Base-by-base conservation (phyloP, 305 asterid genomes). In the Fraxinus nigra region DNA sequence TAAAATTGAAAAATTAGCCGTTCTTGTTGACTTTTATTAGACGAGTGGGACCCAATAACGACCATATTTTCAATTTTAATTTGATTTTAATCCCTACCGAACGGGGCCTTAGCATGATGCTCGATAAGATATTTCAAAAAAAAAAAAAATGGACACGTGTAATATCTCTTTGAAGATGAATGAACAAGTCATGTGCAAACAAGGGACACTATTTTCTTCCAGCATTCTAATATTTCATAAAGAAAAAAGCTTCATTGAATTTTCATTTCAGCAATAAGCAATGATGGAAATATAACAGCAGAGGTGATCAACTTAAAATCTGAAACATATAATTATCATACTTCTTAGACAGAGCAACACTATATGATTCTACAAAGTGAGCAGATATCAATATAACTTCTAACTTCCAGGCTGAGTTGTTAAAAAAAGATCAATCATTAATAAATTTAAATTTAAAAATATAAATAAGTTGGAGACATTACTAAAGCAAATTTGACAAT, bases 191-290 rank as follows among this genome's bases (percentile, higher is more conserved):
- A 61, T 32, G 59, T 75, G 75, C 37, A 40, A 38, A 59, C 69
- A 18, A 38, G 18, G 13, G 70, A 40, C 82, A 34, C 28, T 37
- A 65, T 73, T 73, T 73, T 34, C 72, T 37, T 46, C 69, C 6
- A 75, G 76, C 78, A 11, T 76, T 30, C 30, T 10, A 35, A 80
- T 22, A 2, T 75, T 46, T 34, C n/a, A 30, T 67, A 72, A 72
- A 73, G 77, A 63, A 75, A 67, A 83, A 13, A 8, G 14, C 20
- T 69, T 28, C 76, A 22, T 10, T 33, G 5, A 51, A 43, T 26
- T 43, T 78, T 59, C 33, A 77, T 48, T 22, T 46, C 78, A 81
- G 74, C 37, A 22, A 74, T 37, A 77, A 33, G 74, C 54, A 76
- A 37, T 14, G 9, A 56, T 26, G 61, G 77, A 80, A 20, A 77